Evolutionary conservation across 202 grass and related monocot species (phyloP).

Genomic region (Brachypodium distachyon): DNA sequence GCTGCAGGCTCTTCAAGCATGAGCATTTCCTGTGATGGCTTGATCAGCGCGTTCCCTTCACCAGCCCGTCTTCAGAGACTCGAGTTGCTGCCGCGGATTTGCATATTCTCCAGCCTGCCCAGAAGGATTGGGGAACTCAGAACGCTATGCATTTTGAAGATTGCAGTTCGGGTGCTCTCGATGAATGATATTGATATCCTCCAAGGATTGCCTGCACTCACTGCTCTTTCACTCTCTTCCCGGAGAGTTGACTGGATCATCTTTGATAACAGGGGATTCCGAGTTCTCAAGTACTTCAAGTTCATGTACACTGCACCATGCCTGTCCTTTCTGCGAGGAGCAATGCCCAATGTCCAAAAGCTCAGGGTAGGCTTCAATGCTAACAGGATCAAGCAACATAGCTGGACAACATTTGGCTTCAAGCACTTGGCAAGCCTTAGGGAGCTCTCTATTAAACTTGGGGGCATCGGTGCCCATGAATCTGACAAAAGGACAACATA

Average conservation of each 20-base stretch:
- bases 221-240: neutral
- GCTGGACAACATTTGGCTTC: neutral
- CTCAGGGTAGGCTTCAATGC: neutral
- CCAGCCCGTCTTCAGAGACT: neutral
- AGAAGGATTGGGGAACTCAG: neutral
- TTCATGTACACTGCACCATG: neutral
- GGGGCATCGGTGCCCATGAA: neutral
- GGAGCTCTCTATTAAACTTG: neutral
- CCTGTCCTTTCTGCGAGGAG: neutral
- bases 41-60: neutral
- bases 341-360: neutral
- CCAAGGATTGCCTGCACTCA: neutral
- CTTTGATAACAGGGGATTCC: neutral
- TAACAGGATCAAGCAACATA: neutral
- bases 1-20: accelerated
- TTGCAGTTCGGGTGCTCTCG: neutral
- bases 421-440: neutral
- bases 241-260: neutral
- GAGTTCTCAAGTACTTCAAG: neutral
- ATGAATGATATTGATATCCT: neutral
- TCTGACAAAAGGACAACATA: neutral
- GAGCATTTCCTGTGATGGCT: neutral
- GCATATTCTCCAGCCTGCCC: neutral
- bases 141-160: neutral
- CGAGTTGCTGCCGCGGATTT: neutral